A percentile compares a stretch with the other conserved stretches of the same genome.
These are phyloP conservation scores for Aspergillus melleus DNA, from an alignment of 2,329 filamentous ascomycete species.

Conservation along the genomic window DNA sequence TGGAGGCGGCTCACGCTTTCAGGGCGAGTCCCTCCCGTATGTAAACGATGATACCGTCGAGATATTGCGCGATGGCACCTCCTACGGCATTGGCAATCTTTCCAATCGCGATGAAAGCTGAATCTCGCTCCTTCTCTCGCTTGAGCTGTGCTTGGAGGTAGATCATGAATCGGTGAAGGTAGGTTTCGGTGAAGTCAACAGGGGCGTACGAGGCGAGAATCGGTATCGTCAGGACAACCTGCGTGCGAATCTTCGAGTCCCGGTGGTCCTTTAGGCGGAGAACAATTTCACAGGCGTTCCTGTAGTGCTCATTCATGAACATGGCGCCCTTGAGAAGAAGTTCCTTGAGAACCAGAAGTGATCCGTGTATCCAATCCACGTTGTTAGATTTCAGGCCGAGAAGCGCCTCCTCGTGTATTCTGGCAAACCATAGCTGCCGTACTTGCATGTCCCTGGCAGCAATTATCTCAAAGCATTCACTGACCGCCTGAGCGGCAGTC, in stretches of 20 bases:
- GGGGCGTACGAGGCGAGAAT: conserved; percentile 91
- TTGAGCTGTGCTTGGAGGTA: conserved; percentile 92
- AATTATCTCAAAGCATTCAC: conserved; percentile 94
- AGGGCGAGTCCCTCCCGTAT: conserved; percentile 86
- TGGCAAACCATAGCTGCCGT: conserved; percentile 82
- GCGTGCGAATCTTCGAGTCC: conserved; percentile 81
- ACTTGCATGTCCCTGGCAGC: conserved; percentile 86
- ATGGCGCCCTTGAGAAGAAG: conserved; percentile 92
- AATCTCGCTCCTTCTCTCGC: conserved; percentile 89
- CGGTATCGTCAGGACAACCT: conserved; percentile 87
- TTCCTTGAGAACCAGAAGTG: conserved; percentile 87
- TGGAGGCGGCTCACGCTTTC: conserved; percentile 58
- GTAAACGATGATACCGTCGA: conserved; percentile 90
- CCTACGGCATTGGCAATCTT: conserved; percentile 96
- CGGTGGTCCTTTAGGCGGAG: conserved; percentile 90
- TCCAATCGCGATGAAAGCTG: conserved; percentile 93
- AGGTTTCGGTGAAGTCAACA: conserved; percentile 79
- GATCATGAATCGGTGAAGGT: conserved; percentile 95
- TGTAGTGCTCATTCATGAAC: conserved; percentile 97
- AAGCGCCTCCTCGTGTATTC: conserved; percentile 84
- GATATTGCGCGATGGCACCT: conserved; percentile 89
- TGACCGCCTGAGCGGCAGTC: conserved; percentile 88
- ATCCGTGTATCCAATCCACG: conserved; percentile 90
- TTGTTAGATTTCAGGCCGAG: conserved; percentile 76
- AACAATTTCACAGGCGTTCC: conserved; percentile 88